Evolutionary conservation across 441 rosid species (phyloP).

Genomic region (Erysimum pusillum): DNA sequence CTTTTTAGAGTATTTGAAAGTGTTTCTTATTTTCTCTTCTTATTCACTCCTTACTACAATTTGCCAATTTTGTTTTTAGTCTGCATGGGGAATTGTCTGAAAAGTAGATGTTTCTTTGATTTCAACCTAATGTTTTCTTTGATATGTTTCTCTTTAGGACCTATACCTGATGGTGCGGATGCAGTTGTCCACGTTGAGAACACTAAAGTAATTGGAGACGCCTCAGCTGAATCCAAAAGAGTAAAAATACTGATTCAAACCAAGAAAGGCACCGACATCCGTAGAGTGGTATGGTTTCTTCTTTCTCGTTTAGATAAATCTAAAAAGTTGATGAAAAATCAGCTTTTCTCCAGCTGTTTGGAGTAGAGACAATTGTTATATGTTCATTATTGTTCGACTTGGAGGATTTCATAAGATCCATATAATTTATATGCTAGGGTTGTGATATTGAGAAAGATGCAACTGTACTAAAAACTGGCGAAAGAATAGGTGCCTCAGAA

Average conservation of each 20-base stretch:
- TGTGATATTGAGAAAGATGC: conserved; percentile 80
- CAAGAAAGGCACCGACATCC: conserved; percentile 81
- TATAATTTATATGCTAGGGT: conserved; percentile 63
- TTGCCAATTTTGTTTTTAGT: background rate
- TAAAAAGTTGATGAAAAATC: background rate
- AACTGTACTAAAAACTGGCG: conserved; percentile 71
- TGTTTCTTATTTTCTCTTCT: background rate
- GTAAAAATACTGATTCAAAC: conserved; percentile 74
- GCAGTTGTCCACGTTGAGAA: conserved; percentile 98
- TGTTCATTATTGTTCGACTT: conserved; percentile 13
- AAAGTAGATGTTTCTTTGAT: conserved; percentile 6
- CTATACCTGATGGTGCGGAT: conserved; percentile 96
- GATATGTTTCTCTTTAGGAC: conserved; percentile 61
- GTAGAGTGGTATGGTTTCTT: conserved; percentile 82
- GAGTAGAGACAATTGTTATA: background rate
- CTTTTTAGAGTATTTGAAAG: background rate
- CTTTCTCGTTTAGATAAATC: conserved; percentile 18
- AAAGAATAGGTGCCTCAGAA: conserved; percentile 87
- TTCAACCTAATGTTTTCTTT: conserved; percentile 1
- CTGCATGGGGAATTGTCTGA: background rate
- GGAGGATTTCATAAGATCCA: conserved; percentile 10
- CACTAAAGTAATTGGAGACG: conserved; percentile 60
- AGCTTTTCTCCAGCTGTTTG: background rate
- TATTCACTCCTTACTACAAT: background rate
- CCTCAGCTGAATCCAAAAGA: conserved; percentile 53